phyloP scores from a whole-genome alignment of 495 filamentous ascomycete species.

The Penicillium robsamsonii region DNA sequence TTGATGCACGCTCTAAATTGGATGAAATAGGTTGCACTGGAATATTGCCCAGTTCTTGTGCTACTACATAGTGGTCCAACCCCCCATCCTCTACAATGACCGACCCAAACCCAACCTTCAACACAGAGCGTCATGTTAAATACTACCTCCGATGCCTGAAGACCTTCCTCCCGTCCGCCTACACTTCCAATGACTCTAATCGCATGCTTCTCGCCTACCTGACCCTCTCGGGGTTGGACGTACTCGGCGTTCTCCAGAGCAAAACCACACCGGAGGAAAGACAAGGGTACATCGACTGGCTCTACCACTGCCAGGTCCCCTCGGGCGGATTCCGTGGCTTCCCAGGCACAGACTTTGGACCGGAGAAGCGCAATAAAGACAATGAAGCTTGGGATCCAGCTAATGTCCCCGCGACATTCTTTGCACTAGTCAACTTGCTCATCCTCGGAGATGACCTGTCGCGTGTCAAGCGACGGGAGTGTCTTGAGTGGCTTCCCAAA shows the following conservation, averaged over 20 bases:
- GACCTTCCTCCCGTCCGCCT: constrained; percentile 73
- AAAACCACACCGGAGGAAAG: constrained; percentile 58
- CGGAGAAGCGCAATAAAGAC: constrained; percentile 37
- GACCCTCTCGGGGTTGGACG: constrained; percentile 77
- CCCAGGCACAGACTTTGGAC: constrained; percentile 61
- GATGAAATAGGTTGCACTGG: not conserved
- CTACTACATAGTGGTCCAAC: not conserved
- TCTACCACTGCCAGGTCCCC: constrained; percentile 72
- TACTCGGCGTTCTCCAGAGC: constrained; percentile 62
- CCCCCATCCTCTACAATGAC: constrained; percentile 25
- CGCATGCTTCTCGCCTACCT: constrained; percentile 89
- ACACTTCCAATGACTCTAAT: constrained; percentile 83
- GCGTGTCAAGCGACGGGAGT: constrained; percentile 63
- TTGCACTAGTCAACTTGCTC: constrained; percentile 73
- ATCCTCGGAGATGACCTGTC: constrained; percentile 73
- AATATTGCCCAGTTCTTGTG: not conserved
- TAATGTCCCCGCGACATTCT: constrained; percentile 81
- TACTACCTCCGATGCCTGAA: constrained; percentile 92
- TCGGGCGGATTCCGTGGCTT: constrained; percentile 78
- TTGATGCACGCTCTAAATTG: not conserved
- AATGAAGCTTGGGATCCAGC: constrained; percentile 72
- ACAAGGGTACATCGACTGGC: constrained; percentile 62
- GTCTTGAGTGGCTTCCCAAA: constrained; percentile 68
- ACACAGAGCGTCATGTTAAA: constrained; percentile 73
- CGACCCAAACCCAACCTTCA: constrained; percentile 45